Evolutionary conservation across 2,329 filamentous ascomycete genomes (phyloP), one percentile per base, ranked within the genome.

Genomic region (Pyricularia grisea): DNA sequence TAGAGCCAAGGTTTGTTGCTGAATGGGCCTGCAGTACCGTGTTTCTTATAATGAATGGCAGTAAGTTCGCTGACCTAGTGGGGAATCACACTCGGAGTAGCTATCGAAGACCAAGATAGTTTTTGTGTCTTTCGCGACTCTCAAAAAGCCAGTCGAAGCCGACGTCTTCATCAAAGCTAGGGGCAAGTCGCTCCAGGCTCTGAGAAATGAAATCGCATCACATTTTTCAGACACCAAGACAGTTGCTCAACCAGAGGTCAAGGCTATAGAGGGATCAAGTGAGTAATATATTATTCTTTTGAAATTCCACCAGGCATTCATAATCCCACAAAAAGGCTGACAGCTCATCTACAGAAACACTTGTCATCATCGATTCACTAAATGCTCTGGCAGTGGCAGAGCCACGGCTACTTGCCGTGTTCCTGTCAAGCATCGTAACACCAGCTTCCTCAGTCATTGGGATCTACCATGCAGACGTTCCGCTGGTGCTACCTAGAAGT

Each of bases 391-490:
- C 84, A 42, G 79, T 84, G 30, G 75, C 81, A 2, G 79, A 83
- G 71, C 81, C 86, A 1, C 82, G 88, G 50, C 83, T 85, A 71
- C 82, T 92, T 11, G 86, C 88, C 17, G 81, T 83, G 69, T 93
- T 92, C 76, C 88, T 95, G 67, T 91, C 89, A 28, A 87, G 86
- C 69, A 79, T 90, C 71, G 86, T 92, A 73, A 83, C 85, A 2
- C 90, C 92, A 0, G 76, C 82, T 33, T 86, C 89, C 50, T 93
- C 92, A 6, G 84, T 97, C 61, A 81, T 97, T 7, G 90, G 89
- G 63, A 87, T 91, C 70, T 97, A 96, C 78, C 95, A 98, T 81
- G 82, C 85, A 68, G 94, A 98, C 78, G 85, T 94, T 4, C 90
- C 92, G 0, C 78, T 88, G 30, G 73, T 81, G 68, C 78, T 85